Conservation (phyloP, 2,329 filamentous ascomycete species). For the Fusarium setosum region DNA sequence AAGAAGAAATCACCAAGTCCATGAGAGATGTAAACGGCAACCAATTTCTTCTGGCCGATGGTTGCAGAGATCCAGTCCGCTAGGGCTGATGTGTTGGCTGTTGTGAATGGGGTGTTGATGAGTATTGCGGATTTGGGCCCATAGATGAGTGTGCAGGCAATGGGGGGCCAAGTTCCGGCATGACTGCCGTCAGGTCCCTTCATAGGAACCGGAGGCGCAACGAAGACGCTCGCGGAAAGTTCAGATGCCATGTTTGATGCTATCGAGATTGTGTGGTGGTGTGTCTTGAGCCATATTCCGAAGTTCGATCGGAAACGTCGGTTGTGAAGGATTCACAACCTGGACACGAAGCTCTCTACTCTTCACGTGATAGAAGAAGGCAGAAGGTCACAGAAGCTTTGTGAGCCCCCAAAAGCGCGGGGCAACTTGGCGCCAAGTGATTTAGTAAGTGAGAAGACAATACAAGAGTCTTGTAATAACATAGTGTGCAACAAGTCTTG, state of each 20-base stretch:
- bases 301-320: no score
- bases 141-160: neutral
- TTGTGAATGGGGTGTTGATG: neutral
- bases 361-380: no score
- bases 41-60: neutral
- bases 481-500: no score
- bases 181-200: neutral
- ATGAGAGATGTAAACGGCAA: neutral
- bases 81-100: neutral
- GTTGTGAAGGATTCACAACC: no score
- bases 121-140: neutral
- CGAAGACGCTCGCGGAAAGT: neutral
- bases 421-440: no score
- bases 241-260: neutral
- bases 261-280: neutral
- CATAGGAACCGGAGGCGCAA: neutral
- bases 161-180: neutral
- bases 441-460: no score
- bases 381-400: no score
- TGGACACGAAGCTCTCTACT: no score
- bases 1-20: neutral
- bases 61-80: neutral
- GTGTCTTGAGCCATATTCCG: no score
- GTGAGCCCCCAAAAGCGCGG: no score
- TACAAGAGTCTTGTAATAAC: no score